These are phyloP conservation scores for Nemania abortiva DNA, from an alignment of 2,329 filamentous ascomycete species.

Conservation along the genomic window DNA sequence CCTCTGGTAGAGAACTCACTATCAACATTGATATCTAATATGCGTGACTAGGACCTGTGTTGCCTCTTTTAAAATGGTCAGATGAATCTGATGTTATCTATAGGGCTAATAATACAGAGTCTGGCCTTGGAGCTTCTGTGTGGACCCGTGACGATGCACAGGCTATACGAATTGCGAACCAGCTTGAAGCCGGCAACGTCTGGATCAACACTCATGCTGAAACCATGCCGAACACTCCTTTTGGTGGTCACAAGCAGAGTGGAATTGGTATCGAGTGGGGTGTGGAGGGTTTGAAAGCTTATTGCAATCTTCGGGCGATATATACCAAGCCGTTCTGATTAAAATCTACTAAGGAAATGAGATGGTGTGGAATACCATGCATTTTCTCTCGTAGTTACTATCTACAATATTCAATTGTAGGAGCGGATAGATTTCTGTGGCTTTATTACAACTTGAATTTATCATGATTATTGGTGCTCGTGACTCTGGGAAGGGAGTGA, in stretches of 20 bases:
- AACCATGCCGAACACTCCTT: slow-evolving; percentile 54
- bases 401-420: too few relatives aligned
- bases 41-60: slow-evolving; percentile 51
- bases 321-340: too few relatives aligned
- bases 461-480: too few relatives aligned
- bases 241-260: slow-evolving; percentile 64
- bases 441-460: too few relatives aligned
- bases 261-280: slow-evolving; percentile 63
- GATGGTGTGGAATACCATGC: too few relatives aligned
- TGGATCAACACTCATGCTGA: slow-evolving; percentile 63
- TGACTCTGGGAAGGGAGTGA: too few relatives aligned
- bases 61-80: slow-evolving; percentile 58
- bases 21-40: not conserved
- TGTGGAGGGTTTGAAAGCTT: slow-evolving; percentile 52
- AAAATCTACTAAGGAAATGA: too few relatives aligned
- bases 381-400: too few relatives aligned
- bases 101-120: slow-evolving; percentile 61
- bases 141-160: slow-evolving; percentile 57
- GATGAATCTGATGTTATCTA: slow-evolving; percentile 59
- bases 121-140: slow-evolving; percentile 66
- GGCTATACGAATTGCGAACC: slow-evolving; percentile 59
- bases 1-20: too few relatives aligned
- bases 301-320: slow-evolving; percentile 45
- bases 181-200: slow-evolving; percentile 65
- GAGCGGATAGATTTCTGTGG: too few relatives aligned